A percentile compares a stretch with the other conserved stretches of the same genome.
Evolutionary conservation across 192 early-diverging fungal genomes (phyloP).

Genomic region (Coemansia pectinata): DNA sequence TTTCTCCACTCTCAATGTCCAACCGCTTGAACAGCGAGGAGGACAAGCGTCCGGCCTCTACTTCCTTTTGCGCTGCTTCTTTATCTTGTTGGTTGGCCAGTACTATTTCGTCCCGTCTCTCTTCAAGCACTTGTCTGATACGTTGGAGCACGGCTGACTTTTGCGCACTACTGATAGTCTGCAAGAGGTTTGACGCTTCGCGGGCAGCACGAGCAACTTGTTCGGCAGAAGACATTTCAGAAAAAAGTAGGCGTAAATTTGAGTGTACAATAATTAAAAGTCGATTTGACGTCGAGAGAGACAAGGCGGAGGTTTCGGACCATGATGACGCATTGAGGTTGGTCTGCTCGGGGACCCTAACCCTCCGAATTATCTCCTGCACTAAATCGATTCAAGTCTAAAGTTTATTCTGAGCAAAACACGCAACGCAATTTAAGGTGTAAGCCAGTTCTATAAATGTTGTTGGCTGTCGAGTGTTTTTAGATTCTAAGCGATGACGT

Average conservation of each 20-base stretch:
- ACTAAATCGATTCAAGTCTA: too few species aligned
- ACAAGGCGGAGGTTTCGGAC: not conserved
- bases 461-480: too few species aligned
- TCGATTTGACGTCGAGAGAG: not conserved
- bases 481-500: too few species aligned
- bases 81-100: constrained; percentile 77
- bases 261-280: not conserved
- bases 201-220: constrained; percentile 59
- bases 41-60: constrained; percentile 73
- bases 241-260: not conserved
- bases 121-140: constrained; percentile 69
- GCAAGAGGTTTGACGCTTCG: constrained; percentile 71
- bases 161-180: constrained; percentile 67
- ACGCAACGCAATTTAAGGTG: not conserved
- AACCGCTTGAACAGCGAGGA: constrained; percentile 82
- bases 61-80: constrained; percentile 67
- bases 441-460: too few species aligned
- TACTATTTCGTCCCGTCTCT: constrained; percentile 68
- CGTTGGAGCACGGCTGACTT: constrained; percentile 73
- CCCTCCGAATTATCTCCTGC: not conserved
- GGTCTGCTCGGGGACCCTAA: not conserved
- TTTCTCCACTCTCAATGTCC: constrained; percentile 82
- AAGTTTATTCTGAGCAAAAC: too few species aligned
- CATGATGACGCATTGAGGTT: too few species aligned
- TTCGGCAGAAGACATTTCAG: constrained; percentile 23